Evolutionary conservation across 2,329 filamentous ascomycete genomes (phyloP).

Genomic region (Apiospora saccharicola): DNA sequence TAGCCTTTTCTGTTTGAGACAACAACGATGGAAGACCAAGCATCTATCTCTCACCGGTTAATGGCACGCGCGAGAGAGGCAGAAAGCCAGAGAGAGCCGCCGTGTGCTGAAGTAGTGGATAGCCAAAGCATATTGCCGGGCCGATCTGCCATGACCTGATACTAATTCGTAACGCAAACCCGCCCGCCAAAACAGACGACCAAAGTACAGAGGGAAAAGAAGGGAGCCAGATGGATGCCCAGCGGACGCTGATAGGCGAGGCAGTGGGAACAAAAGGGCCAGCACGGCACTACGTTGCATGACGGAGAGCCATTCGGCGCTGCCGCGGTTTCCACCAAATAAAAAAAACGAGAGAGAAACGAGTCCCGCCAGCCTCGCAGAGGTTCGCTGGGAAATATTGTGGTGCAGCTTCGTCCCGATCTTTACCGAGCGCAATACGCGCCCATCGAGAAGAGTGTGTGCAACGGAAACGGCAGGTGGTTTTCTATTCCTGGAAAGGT

Average conservation of each 20-base stretch:
- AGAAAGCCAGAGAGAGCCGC: not conserved
- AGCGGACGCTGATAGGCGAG: conserved; percentile 16
- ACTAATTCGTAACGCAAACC: conserved; percentile 13
- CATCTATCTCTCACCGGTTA: conserved; percentile 6
- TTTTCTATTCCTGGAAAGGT: conserved; percentile 21
- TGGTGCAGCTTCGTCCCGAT: conserved; percentile 17
- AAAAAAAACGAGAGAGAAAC: not conserved
- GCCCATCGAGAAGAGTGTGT: conserved; percentile 8
- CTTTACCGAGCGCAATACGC: conserved; percentile 19
- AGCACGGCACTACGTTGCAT: conserved; percentile 20
- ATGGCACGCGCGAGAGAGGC: not conserved
- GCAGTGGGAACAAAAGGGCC: conserved; percentile 14
- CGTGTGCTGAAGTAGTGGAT: not conserved
- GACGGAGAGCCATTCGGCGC: conserved; percentile 13
- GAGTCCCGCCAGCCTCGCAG: conserved; percentile 16
- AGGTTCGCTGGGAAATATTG: conserved; percentile 10
- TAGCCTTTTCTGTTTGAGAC: conserved; percentile 6
- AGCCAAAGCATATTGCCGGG: not conserved
- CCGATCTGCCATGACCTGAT: conserved; percentile 22
- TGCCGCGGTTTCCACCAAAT: conserved; percentile 20
- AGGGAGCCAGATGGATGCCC: conserved; percentile 18
- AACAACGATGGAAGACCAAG: not conserved
- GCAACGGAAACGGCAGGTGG: conserved; percentile 21
- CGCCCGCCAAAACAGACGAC: not conserved
- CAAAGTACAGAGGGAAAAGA: not conserved